Evolutionary conservation across 306 rosid species (phyloP), one percentile per base, ranked within the genome.

Genomic region (Vachellia collinsii): DNA sequence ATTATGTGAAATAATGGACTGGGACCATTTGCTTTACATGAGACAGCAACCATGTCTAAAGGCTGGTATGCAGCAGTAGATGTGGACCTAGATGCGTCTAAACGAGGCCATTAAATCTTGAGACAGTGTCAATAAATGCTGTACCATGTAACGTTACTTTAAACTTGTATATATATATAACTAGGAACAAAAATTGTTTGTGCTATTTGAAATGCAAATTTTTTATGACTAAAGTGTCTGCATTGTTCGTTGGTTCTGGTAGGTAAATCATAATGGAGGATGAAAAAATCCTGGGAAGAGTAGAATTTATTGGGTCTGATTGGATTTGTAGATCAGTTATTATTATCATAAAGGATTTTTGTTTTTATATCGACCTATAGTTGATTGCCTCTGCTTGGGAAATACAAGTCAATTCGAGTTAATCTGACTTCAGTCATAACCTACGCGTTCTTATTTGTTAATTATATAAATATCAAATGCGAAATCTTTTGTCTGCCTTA

Each of bases 1-100:
- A 1, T 46, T n/a, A 56, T 20, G 42, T 76, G 53, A 73, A 50
- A 72, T 51, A 48, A 67, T 74, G 23, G 76, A 80, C 37, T 74
- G 63, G 63, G 63, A 56, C 63, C 34, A 56, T 56, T 56, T 56
- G 63, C 63, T 56, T 74, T 59, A 37, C 14, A 58, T 64, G 5
- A 25, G 43, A 66, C 54, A 4, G 67, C 65, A 58, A 25, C 42
- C 23, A 9, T 50, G 44, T 71, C 17, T 22, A 36, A 29, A 53
- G 59, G 44, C 8, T 66, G 50, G 25, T 46, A 48, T 70, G 46
- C 36, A 14, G 77, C 50, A 38, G 63, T 58, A 75, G 77, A 56
- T 72, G 72, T 48, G 59, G 48, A 76, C 48, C 74, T 63, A 11
- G 62, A 34, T 72, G 20, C 38, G 62, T 76, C 71, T 80, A 38